A percentile compares a stretch with the other conserved stretches of the same genome.
Conservation (phyloP, 1,284 basidiomycete genomes). For the Porogramme epimiltina region DNA sequence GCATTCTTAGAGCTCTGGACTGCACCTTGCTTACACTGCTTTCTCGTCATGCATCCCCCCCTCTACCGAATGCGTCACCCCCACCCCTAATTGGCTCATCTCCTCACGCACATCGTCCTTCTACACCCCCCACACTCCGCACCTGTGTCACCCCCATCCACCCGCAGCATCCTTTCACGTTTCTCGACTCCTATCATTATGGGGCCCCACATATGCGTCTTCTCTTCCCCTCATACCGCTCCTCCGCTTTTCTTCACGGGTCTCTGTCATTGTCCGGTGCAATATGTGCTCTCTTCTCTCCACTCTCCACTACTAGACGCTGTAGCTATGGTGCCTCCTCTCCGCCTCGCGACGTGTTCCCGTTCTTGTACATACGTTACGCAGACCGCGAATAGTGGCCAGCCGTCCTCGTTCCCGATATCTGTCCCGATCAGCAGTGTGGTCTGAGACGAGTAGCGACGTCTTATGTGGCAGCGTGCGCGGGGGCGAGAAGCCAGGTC, state of each 20-base stretch:
- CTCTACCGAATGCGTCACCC: conserved; percentile 2
- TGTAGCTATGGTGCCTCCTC: conserved; percentile 12
- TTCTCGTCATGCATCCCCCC: neutral
- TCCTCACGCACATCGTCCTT: neutral
- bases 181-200: conserved; percentile 4
- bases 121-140: neutral
- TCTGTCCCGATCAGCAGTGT: too few relatives aligned
- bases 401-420: neutral
- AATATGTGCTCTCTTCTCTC: neutral
- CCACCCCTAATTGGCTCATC: neutral
- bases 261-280: neutral
- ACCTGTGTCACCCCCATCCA: conserved; percentile 4
- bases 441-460: too few relatives aligned
- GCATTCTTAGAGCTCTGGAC: conserved; percentile 14
- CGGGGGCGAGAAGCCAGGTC: too few relatives aligned
- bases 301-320: neutral
- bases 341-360: too few relatives aligned
- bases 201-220: conserved; percentile 10
- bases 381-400: neutral
- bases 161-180: neutral
- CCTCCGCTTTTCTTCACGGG: neutral
- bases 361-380: conserved; percentile 15
- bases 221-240: neutral
- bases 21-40: conserved; percentile 9
- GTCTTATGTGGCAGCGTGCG: too few relatives aligned